Percentiles rank a stretch among this genome's conserved stretches.
Evolutionary conservation across 495 filamentous ascomycete species (phyloP).

Genomic region (Neurospora sp.): DNA sequence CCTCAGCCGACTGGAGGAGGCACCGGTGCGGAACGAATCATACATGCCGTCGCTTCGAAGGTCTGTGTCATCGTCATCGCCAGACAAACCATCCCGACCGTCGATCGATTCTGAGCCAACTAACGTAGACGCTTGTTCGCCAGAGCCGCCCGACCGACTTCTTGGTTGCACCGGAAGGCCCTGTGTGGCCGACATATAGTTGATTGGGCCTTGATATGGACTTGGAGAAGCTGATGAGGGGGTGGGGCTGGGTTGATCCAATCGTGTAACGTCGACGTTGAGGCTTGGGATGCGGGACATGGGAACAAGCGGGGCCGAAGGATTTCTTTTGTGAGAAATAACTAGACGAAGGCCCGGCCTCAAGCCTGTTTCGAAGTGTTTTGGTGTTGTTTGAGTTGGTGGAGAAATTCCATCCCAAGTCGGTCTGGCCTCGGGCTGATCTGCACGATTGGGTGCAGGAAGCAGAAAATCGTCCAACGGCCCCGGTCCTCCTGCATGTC

Average conservation of each 20-base stretch:
- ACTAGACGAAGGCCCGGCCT: neutral
- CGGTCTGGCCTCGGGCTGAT: slow-evolving; percentile 12
- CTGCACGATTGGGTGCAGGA: slow-evolving; percentile 11
- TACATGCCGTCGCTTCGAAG: slow-evolving; percentile 83
- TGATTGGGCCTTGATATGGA: slow-evolving; percentile 13
- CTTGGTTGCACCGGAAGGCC: slow-evolving; percentile 14
- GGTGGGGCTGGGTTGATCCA: slow-evolving; percentile 27
- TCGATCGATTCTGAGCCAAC: slow-evolving; percentile 71
- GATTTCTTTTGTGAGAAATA: slow-evolving; percentile 32
- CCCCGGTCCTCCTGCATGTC: slow-evolving; percentile 35
- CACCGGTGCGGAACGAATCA: slow-evolving; percentile 79
- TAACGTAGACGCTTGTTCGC: slow-evolving; percentile 68
- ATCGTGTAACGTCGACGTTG: slow-evolving; percentile 41
- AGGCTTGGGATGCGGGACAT: slow-evolving; percentile 47
- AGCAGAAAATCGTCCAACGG: neutral
- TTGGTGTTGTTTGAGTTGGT: slow-evolving; percentile 6
- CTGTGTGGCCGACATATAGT: slow-evolving; percentile 19
- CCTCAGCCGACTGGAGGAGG: slow-evolving; percentile 46
- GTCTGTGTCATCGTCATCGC: slow-evolving; percentile 80
- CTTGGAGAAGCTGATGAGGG: slow-evolving; percentile 20
- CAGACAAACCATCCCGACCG: slow-evolving; percentile 59
- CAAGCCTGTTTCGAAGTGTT: neutral
- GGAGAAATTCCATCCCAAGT: slow-evolving; percentile 15
- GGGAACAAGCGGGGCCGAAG: slow-evolving; percentile 47
- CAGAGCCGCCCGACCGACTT: slow-evolving; percentile 19